Evolutionary conservation across 2,329 filamentous ascomycete genomes (phyloP), one percentile per base, ranked within the genome.

Genomic region (Ploettnerulaceae sp.): DNA sequence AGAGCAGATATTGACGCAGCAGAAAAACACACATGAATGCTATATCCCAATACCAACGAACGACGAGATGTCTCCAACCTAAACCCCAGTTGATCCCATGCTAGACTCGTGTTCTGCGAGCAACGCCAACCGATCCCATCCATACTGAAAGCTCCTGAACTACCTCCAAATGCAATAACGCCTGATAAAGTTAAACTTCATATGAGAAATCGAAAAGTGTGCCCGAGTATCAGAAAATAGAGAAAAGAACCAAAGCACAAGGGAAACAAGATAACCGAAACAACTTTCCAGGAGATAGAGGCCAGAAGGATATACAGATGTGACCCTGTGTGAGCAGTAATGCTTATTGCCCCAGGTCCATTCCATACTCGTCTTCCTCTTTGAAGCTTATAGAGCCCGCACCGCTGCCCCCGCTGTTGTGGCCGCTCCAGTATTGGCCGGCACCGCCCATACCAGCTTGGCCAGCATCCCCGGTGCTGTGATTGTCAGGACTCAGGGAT

Each of bases 311-410:
- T 14, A 8, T 9, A 28, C n/a, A 41, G 40, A 34, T 20, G 18
- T 22, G 21, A 45, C 17, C 26, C 34, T 28, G 25, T 29, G 15
- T 15, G 31, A 37, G 17, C 31, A 17, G 25, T 33, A 35, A 54
- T 53, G 54, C 46, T 60, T 67, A 70, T 58, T 71, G 68, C 47
- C 69, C 76, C 55, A 81, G 67, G 56, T 93, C 87, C 86, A 95
- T 94, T 62, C 81, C 81, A 62, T 86, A 95, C 69, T 95, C 90
- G 58, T 96, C 90, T 68, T 96, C 90, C 66, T 95, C 90, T 67
- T 95, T 95, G 70, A 96, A 88, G 64, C 84, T 82, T 61, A 87
- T 73, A 5, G 73, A 70, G 18, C 73, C 74, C 34, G 81, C 77
- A 45, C 82, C 83, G 61, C 80, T 87, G 51, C 76, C 82, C 43